phyloP scores from a whole-genome alignment of 768 basidiomycete species.

The Mrakia hoshinonis region DNA sequence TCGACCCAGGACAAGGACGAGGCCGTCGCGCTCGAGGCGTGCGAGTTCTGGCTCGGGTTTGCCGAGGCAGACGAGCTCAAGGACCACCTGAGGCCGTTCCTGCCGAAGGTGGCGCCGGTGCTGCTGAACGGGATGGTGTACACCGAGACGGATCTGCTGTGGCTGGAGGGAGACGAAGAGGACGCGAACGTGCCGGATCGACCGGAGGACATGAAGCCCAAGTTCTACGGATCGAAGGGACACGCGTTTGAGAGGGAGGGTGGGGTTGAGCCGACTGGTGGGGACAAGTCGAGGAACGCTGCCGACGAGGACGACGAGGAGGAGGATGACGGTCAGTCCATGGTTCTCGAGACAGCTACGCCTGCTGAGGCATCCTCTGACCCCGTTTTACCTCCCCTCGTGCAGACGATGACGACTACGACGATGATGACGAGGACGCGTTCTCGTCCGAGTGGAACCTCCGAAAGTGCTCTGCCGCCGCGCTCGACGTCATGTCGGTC shows the following conservation, averaged over 20 bases:
- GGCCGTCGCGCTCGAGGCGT: constrained; percentile 87
- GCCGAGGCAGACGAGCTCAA: constrained; percentile 87
- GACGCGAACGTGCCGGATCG: constrained; percentile 80
- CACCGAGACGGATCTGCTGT: constrained; percentile 87
- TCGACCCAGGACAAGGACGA: constrained; percentile 96
- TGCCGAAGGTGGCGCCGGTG: constrained; percentile 86
- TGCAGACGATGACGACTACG: constrained; percentile 66
- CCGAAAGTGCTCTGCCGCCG: constrained; percentile 94
- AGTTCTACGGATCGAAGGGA: constrained; percentile 67
- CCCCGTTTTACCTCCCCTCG: not conserved
- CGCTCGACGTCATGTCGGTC: constrained; percentile 90
- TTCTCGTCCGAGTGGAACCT: constrained; percentile 98
- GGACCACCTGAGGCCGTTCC: constrained; percentile 70
- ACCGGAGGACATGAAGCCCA: constrained; percentile 92
- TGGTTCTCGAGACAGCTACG: no score
- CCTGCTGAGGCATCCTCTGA: not conserved
- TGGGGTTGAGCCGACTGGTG: constrained; percentile 2
- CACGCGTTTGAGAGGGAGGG: constrained; percentile 65
- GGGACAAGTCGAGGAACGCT: constrained; percentile 35
- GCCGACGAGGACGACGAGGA: constrained; percentile 70
- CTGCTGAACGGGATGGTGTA: constrained; percentile 97
- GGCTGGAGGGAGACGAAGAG: constrained; percentile 85
- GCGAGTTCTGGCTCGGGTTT: constrained; percentile 99
- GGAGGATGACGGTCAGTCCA: constrained; percentile 49
- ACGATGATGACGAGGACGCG: constrained; percentile 91